Evolutionary conservation across 495 filamentous ascomycete species (phyloP), one percentile per base, ranked within the genome.

Genomic region (Rhypophila decipiens): DNA sequence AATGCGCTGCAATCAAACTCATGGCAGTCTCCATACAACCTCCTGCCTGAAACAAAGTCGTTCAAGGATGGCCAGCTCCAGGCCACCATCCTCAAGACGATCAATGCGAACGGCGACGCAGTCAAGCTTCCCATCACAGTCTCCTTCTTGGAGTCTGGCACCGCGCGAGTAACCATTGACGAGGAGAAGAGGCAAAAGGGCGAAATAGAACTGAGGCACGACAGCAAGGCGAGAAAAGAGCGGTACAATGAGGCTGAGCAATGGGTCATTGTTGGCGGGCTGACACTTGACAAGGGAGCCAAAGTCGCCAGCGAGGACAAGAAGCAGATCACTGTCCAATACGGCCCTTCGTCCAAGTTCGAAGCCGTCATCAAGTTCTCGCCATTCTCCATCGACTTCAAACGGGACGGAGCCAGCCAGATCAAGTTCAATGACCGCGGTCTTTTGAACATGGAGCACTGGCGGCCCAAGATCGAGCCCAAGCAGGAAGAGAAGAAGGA

Each of bases 381-480:
- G 0, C 93, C 93, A 0, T 96, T 97, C 57, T 75, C 73, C 9
- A 74, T 95, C 42, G 82, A 93, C 15, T 97, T 98, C 64, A 80
- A 87, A 59, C 74, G 90, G 33, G 86, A 90, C 51, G 88, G 83
- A 13, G 69, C 80, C 51, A 84, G 82, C n/a, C 87, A 97, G 42
- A 76, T 96, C 47, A 85, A 85, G 55, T 71, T 98, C 56, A 97
- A 97, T 63, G 82, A 90, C 51, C 80, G 84, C 12, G 91, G 90
- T 5, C 65, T 93, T 47, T 57, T 97, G 66, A 97, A 96, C 54
- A 61, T 97, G 58, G 93, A 98, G 63, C 94, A 97, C 61, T 98
- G 93, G 93, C 77, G 93, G 49, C 77, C 84, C 5, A 96, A 95
- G 76, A 70, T 86, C 5, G 91, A 96, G 42, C 74, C 78, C 57